These are phyloP conservation scores for Gracilaria domingensis DNA, from an alignment of 23 red algal species.

Conservation along the genomic window DNA sequence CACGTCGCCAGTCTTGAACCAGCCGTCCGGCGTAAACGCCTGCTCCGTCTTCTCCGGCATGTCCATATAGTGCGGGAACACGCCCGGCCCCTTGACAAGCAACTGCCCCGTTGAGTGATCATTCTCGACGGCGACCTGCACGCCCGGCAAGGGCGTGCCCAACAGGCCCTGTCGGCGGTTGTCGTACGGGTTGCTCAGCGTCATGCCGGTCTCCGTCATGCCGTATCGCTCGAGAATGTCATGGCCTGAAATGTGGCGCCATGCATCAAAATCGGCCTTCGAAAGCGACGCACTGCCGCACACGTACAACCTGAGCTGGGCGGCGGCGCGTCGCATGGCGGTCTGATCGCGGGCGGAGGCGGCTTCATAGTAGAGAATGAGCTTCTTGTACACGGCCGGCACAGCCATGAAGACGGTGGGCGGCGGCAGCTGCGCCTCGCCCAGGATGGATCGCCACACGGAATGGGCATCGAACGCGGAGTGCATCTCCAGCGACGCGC, in stretches of 20 bases:
- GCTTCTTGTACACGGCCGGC: conserved; percentile 83
- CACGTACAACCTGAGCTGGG: conserved; percentile 84
- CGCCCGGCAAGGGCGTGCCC: conserved; percentile 75
- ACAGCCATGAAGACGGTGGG: conserved; percentile 96
- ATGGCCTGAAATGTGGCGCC: conserved; percentile 66
- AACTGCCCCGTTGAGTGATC: conserved; percentile 69
- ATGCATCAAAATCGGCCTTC: conserved; percentile 59
- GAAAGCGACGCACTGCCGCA: conserved; percentile 86
- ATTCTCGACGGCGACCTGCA: conserved; percentile 37
- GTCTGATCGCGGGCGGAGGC: conserved; percentile 32
- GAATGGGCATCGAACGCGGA: conserved; percentile 36
- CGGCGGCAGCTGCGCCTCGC: conserved; percentile 4
- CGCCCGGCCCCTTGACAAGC: conserved; percentile 78
- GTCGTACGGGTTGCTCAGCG: conserved; percentile 66
- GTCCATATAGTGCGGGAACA: conserved; percentile 81
- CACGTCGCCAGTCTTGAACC: conserved; percentile 92
- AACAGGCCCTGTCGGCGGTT: conserved; percentile 52
- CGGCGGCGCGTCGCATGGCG: conserved; percentile 69
- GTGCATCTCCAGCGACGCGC: conserved; percentile 70
- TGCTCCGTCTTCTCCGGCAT: conserved; percentile 64
- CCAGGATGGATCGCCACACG: conserved; percentile 68
- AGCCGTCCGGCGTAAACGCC: conserved; percentile 85
- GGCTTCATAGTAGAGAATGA: conserved; percentile 71
- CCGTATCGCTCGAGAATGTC: conserved; percentile 92
- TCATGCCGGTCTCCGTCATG: conserved; percentile 93